Percentiles rank a stretch among this genome's conserved stretches.
phyloP scores from a whole-genome alignment of 2,329 filamentous ascomycete genomes.

The Amylocarpus encephaloides region DNA sequence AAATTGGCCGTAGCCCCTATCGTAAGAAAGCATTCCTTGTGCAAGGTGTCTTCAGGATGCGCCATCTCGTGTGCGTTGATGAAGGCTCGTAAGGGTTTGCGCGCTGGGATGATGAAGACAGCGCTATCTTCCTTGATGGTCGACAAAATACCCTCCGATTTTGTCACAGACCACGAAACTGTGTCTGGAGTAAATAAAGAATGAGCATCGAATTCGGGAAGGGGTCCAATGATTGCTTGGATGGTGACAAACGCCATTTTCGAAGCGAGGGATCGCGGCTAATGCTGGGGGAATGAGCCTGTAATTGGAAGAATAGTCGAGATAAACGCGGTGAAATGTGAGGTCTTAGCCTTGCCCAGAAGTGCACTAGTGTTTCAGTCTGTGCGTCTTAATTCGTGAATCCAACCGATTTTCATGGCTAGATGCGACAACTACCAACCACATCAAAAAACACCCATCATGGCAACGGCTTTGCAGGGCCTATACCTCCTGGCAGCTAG shows the following conservation, averaged over 20 bases:
- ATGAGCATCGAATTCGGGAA: too few species aligned
- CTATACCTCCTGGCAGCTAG: slow-evolving; percentile 25
- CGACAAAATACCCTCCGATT: too few species aligned
- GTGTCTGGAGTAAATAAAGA: too few species aligned
- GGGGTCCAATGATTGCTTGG: too few species aligned
- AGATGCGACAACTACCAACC: not conserved
- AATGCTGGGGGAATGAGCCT: too few species aligned
- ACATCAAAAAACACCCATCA: slow-evolving; percentile 13
- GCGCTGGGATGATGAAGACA: not conserved
- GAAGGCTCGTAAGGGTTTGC: not conserved
- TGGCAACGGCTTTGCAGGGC: slow-evolving; percentile 29
- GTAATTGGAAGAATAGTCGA: too few species aligned
- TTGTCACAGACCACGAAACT: too few species aligned
- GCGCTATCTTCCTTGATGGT: not conserved
- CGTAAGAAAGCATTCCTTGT: slow-evolving; percentile 67
- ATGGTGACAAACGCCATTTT: too few species aligned
- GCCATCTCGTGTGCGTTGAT: not conserved
- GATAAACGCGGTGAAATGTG: too few species aligned
- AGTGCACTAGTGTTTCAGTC: too few species aligned
- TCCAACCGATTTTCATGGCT: not conserved
- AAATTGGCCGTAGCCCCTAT: slow-evolving; percentile 90
- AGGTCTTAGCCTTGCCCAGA: too few species aligned
- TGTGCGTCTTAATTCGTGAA: not conserved
- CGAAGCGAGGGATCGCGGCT: too few species aligned
- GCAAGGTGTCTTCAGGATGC: not conserved